Conservation (phyloP, 2,329 filamentous ascomycete species). For the Cladorrhinum sp. region DNA sequence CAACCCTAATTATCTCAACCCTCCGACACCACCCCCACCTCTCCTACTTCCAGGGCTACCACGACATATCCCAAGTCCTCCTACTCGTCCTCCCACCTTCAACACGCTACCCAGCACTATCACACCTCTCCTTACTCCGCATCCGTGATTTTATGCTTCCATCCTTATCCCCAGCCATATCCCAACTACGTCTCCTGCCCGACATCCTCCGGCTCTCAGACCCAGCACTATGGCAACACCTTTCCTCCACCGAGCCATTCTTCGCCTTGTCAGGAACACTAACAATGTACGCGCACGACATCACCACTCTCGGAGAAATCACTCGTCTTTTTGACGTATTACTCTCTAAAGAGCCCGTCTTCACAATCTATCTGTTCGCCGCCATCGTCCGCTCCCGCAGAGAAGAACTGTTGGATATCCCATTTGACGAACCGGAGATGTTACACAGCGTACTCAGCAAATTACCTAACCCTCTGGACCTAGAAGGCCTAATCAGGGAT, state of each 20-base stretch:
- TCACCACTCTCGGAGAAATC: conserved; percentile 85
- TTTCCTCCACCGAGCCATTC: conserved; percentile 78
- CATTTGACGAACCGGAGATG: conserved; percentile 83
- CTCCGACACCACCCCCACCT: conserved; percentile 79
- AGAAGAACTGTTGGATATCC: conserved; percentile 81
- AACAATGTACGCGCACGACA: conserved; percentile 95
- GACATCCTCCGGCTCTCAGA: conserved; percentile 74
- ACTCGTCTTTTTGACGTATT: conserved; percentile 89
- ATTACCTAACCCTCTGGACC: conserved; percentile 73
- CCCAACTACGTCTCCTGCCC: conserved; percentile 84
- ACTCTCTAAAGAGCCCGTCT: conserved; percentile 80
- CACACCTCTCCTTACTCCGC: conserved; percentile 80
- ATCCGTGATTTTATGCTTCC: conserved; percentile 99
- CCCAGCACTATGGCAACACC: conserved; percentile 66
- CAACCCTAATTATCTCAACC: conserved; percentile 73
- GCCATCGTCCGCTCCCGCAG: conserved; percentile 79
- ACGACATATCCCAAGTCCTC: conserved; percentile 96
- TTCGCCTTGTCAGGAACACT: conserved; percentile 92
- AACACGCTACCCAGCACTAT: conserved; percentile 60
- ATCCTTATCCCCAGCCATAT: conserved; percentile 72
- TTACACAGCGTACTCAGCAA: conserved; percentile 85
- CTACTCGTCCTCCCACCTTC: conserved; percentile 73
- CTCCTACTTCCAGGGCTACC: conserved; percentile 97
- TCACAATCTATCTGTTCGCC: conserved; percentile 88
- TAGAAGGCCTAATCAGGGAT: conserved; percentile 71